Evolutionary conservation across 148 eudicot species (phyloP), one percentile per base, ranked within the genome.

Genomic region (Rhododendron ferrugineum): DNA sequence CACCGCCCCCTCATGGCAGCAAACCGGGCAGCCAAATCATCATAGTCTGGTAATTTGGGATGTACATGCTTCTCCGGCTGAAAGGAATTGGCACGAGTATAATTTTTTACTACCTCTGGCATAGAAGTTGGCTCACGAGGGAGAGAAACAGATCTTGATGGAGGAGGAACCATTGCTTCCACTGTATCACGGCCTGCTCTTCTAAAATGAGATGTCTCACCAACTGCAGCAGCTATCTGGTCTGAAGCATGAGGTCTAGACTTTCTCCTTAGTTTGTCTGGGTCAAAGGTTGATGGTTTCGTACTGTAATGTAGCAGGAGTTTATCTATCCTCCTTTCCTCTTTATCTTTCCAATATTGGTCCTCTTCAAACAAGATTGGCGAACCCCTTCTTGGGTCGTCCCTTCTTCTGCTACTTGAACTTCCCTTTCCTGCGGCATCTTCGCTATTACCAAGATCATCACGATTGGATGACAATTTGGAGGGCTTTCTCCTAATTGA

Each of bases 11-110:
- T 90, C 46, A 97, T 85, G 37, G 99, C 98, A 60, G 98, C 93
- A 88, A 97, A 97, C 42, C 91, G 91, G 79, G 98, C 98, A 82
- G 98, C 98, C 88, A 97, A 88, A 86, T 97, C 99, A 89, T 97
- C 99, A 66, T 94, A 97, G 86, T 97, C 93, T 32, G 99, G 99
- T 73, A 97, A 87, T 87, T 97, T 97, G 85, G 99, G 99, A 89
- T 97, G 99, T 78, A 97, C 98, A 42, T 97, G 99, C 78, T 89
- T 88, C 84, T 95, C 98, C 32, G 88, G 93, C 88, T 94, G 92
- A 84, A 94, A 96, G 15, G 98, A 93, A 84, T 92, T 91, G 64
- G 95, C 96, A 54, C 98, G 97, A 23, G 96, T 44, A 75, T 87
- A 93, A 28, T 90, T 91, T 87, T 94, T 95, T 78, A 89, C 90